phyloP scores from a whole-genome alignment of 2,329 filamentous ascomycete genomes.

The Hypoxylon sp. region DNA sequence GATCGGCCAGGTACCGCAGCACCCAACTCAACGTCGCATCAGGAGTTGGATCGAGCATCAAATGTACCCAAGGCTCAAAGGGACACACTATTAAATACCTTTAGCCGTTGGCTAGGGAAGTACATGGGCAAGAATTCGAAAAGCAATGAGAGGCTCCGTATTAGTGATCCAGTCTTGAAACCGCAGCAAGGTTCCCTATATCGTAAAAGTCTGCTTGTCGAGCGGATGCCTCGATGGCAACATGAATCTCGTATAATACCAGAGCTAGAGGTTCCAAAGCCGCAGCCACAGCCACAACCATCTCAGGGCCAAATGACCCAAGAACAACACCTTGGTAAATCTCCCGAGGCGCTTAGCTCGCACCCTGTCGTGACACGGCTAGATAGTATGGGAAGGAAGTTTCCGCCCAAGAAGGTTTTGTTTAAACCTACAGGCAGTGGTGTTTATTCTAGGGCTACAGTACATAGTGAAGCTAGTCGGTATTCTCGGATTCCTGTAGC shows the following conservation, averaged over 20 bases:
- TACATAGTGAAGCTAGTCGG: not conserved
- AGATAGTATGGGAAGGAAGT: slow-evolving; percentile 5
- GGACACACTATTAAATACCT: slow-evolving; percentile 10
- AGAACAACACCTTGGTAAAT: slow-evolving; percentile 33
- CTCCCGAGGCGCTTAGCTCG: slow-evolving; percentile 47
- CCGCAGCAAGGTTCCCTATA: slow-evolving; percentile 8
- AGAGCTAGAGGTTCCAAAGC: slow-evolving; percentile 14
- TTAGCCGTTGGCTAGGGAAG: slow-evolving; percentile 34
- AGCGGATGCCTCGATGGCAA: slow-evolving; percentile 1
- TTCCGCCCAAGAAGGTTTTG: slow-evolving; percentile 1
- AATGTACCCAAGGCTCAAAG: slow-evolving; percentile 19
- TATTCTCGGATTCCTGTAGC: not conserved
- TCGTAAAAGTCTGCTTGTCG: slow-evolving; percentile 5
- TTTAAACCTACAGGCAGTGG: not conserved
- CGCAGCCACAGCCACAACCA: too few species aligned
- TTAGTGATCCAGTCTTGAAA: slow-evolving; percentile 28
- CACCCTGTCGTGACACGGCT: slow-evolving; percentile 34
- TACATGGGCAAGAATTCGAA: slow-evolving; percentile 15
- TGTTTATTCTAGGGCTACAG: slow-evolving; percentile 7
- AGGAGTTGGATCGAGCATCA: slow-evolving; percentile 20
- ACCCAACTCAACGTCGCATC: slow-evolving; percentile 4
- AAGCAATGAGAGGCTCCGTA: slow-evolving; percentile 16
- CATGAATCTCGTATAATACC: slow-evolving; percentile 12
- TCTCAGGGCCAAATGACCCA: slow-evolving; percentile 7
- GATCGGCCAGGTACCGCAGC: not conserved